Evolutionary conservation across 2,329 filamentous ascomycete species (phyloP).

Genomic region (Bipolaris bicolor): DNA sequence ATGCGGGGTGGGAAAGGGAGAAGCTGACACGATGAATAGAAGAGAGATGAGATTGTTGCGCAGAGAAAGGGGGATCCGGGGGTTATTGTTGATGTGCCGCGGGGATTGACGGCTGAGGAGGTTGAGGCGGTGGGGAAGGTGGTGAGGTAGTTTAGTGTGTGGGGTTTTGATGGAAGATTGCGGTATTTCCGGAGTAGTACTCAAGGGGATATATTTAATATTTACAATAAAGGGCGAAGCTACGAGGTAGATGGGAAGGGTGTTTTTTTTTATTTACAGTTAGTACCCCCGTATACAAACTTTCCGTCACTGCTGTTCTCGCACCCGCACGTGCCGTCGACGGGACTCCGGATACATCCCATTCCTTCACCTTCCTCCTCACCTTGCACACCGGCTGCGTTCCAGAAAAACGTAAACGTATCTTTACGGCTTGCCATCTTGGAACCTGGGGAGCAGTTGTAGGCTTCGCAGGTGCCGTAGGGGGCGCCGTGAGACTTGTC

Average conservation of each 20-base stretch:
- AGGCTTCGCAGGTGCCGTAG: slow-evolving; percentile 54
- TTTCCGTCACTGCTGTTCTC: slow-evolving; percentile 35
- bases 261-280: slow-evolving; percentile 9
- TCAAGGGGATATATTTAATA: no score
- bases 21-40: slow-evolving; percentile 32
- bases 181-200: no score
- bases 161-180: no score
- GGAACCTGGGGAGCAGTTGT: slow-evolving; percentile 28
- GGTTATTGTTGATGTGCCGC: slow-evolving; percentile 55
- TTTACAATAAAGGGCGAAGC: no score
- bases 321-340: slow-evolving; percentile 32
- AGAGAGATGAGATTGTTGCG: slow-evolving; percentile 47
- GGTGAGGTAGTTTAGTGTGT: no score
- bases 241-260: no score
- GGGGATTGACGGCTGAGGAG: slow-evolving; percentile 53
- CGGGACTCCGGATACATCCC: slow-evolving; percentile 37
- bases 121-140: slow-evolving; percentile 45
- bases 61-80: slow-evolving; percentile 51
- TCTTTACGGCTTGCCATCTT: slow-evolving; percentile 21
- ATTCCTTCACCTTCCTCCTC: slow-evolving; percentile 28
- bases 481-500: slow-evolving; percentile 53
- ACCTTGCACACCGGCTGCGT: slow-evolving; percentile 25
- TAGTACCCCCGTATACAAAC: slow-evolving; percentile 26
- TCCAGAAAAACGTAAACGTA: slow-evolving; percentile 36
- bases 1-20: background rate